Evolutionary conservation across 805 yeast species (phyloP), one percentile per base, ranked within the genome.

Genomic region (Suhomyces faveliae): DNA sequence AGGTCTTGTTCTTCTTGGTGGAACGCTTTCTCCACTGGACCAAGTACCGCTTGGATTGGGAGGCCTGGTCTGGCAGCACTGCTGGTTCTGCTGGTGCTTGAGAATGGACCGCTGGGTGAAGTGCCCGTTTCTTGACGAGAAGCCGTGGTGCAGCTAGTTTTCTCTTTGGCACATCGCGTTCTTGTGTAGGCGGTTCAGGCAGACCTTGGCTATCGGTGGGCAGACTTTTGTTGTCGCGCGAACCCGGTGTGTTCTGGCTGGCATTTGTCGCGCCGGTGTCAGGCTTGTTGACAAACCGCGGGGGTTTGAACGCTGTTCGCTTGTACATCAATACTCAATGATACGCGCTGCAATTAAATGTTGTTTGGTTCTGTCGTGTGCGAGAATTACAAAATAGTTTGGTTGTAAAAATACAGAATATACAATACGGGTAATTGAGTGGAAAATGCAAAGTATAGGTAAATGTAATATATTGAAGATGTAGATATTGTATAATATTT

Each of bases 1-100:
- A 94, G 0, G 89, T 83, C 62, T 91, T 91, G 63, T 90, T 83
- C 72, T 92, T 89, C 66, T 87, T 89, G 25, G 69, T 74, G 0
- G 92, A 73, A 37, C 75, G 74, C 62, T 89, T 89, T 27, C 99
- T 71, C 77, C 85, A 87, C 54, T 87, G 76, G 5, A 82, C 80
- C 20, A 48, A 23, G 30, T 50, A 53, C 12, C 48, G 48, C 19
- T 13, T 29, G 38, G n/a, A n/a, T n/a, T n/a, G n/a, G n/a, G n/a
- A n/a, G n/a, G n/a, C n/a, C n/a, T n/a, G n/a, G n/a, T n/a, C n/a
- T n/a, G n/a, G n/a, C n/a, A n/a, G n/a, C n/a, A 35, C 17, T 17
- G 38, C 6, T 17, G 21, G 19, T 5, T 2, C 17, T 12, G 27
- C 21, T 15, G 17, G 29, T 6, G 29, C 9, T 27, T n/a, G 35